Base-by-base conservation (phyloP, 108 stramenopile genomes). In the Skeletonema tropicum region DNA sequence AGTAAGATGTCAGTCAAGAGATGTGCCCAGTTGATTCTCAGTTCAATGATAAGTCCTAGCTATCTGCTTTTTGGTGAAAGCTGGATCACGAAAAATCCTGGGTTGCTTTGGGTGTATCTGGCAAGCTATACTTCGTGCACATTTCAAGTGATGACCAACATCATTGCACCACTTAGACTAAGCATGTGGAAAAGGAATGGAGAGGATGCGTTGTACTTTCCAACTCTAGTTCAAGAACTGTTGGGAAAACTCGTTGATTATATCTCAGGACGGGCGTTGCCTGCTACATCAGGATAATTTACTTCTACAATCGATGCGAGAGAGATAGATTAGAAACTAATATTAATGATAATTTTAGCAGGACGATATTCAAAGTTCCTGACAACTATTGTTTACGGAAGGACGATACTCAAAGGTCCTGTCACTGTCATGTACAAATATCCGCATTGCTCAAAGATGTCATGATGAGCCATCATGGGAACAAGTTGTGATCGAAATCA, bases 51-150 rank as follows among this genome's bases (percentile, higher is more conserved):
- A 13, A 67, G 75, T 10, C 73, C 75, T 36, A 59, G 36, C 25
- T 46, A 25, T 36, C 33, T 64, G 58, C 69, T 84, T 19, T 66
- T 57, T 12, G 2, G 2, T 39, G 90, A 90, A 59, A 67, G 45
- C 10, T 87, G 82, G 86, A 88, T 93, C 36, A 75, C 87, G 2
- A 55, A 64, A 55, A 90, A 93, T 68, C 92, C 92, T 0, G 86
- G 77, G 17, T 65, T 93, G 38, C 32, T 66, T 6, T 77, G 71
- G 71, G 62, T 73, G 15, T 73, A 55, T 39, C 25, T 73, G 12
- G 71, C 76, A 8, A 66, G 64, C 6, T 59, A 73, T 66, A n/a
- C 30, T 13, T 64, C 76, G 6, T 57, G 23, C 6, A 65, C 57
- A 26, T 74, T 66, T 42, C 21, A 11, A 2, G 9, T 74, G 17